Evolutionary conservation across 2,329 filamentous ascomycete species (phyloP).

Genomic region (Fonsecaea monophora): DNA sequence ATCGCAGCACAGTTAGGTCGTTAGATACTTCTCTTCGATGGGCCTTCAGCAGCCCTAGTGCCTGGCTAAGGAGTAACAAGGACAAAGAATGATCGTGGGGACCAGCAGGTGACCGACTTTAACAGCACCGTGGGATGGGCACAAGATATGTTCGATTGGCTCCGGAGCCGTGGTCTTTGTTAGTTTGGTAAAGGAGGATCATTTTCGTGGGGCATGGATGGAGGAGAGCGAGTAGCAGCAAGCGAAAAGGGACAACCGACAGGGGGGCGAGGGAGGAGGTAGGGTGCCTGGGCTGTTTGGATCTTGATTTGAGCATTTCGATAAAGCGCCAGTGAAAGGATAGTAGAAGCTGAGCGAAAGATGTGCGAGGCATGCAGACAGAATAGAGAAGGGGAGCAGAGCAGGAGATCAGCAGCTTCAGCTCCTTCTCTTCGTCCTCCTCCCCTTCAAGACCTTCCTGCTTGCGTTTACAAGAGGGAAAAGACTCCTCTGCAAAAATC

Average conservation of each 20-base stretch:
- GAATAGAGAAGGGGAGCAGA: neutral
- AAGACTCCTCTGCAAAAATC: too few species aligned
- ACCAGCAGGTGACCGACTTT: slow-evolving; percentile 21
- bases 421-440: too few species aligned
- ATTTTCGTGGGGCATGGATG: slow-evolving; percentile 24
- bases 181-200: slow-evolving; percentile 12
- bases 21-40: neutral
- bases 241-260: neutral
- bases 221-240: slow-evolving; percentile 16
- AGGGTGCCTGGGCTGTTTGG: slow-evolving; percentile 12
- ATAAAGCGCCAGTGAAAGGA: neutral
- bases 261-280: neutral
- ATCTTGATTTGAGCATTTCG: slow-evolving; percentile 18
- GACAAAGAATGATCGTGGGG: slow-evolving; percentile 11
- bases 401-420: too few species aligned
- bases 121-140: slow-evolving; percentile 10
- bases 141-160: slow-evolving; percentile 16
- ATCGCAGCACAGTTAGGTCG: slow-evolving; percentile 18
- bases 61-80: slow-evolving; percentile 24
- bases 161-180: slow-evolving; percentile 5
- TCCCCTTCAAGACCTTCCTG: too few species aligned
- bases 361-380: neutral
- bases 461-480: too few species aligned
- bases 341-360: neutral
- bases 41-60: slow-evolving; percentile 20